A percentile compares a stretch with the other conserved stretches of the same genome.
phyloP scores from a whole-genome alignment of 805 yeast genomes.

The Yarrowia phangngaensis region DNA sequence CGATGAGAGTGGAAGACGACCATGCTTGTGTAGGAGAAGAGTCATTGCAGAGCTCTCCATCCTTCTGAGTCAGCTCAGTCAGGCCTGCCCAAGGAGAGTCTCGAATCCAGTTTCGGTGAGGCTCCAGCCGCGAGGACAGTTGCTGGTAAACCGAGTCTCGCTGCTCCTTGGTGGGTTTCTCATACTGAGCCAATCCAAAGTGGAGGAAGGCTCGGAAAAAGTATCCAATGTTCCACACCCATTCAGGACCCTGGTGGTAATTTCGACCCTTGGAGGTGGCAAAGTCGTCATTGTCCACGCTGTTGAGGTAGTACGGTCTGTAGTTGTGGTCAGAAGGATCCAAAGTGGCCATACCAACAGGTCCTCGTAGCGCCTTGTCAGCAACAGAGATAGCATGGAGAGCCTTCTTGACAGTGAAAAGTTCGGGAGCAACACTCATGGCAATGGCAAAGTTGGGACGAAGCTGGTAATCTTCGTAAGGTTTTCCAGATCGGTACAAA shows the following conservation, averaged over 20 bases:
- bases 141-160: slow-evolving; percentile 45
- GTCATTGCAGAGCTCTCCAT: slow-evolving; percentile 75
- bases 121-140: slow-evolving; percentile 56
- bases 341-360: slow-evolving; percentile 84
- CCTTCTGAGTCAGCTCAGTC: slow-evolving; percentile 85
- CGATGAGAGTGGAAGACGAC: slow-evolving; percentile 85
- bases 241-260: slow-evolving; percentile 98
- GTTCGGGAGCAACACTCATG: slow-evolving; percentile 90
- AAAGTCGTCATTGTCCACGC: slow-evolving; percentile 78
- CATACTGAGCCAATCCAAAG: slow-evolving; percentile 45
- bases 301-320: slow-evolving; percentile 80
- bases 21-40: slow-evolving; percentile 97
- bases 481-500: slow-evolving; percentile 72
- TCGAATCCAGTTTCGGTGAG: slow-evolving; percentile 64
- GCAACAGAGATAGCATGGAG: slow-evolving; percentile 64
- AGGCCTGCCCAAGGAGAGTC: slow-evolving; percentile 91
- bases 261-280: slow-evolving; percentile 93
- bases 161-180: slow-evolving; percentile 36
- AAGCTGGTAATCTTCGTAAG: slow-evolving; percentile 88
- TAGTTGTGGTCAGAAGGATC: slow-evolving; percentile 93
- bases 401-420: slow-evolving; percentile 64
- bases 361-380: slow-evolving; percentile 74
- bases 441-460: slow-evolving; percentile 93
- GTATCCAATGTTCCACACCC: slow-evolving; percentile 92
- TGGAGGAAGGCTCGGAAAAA: slow-evolving; percentile 72